A percentile compares a stretch with the other conserved stretches of the same genome.
Evolutionary conservation across 768 basidiomycete species (phyloP).

Genomic region (Agaricus subrufescens): DNA sequence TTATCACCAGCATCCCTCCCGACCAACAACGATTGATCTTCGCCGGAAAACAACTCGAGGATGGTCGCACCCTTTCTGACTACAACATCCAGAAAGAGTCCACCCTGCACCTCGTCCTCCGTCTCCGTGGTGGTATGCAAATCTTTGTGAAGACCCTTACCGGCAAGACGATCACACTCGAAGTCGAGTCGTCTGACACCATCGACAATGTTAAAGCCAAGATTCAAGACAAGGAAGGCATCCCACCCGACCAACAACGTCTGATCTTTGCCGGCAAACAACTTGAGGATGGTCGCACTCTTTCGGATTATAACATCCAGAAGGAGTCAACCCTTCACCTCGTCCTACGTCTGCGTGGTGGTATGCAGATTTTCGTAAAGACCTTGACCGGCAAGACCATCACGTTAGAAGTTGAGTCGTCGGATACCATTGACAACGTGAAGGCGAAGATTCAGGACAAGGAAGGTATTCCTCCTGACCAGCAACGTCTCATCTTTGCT

Average conservation of each 20-base stretch:
- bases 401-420: constrained; percentile 71
- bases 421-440: constrained; percentile 74
- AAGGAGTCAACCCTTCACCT: constrained; percentile 75
- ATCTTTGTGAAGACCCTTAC: constrained; percentile 87
- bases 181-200: constrained; percentile 90
- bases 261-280: constrained; percentile 94
- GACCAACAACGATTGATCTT: constrained; percentile 91
- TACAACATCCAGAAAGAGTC: constrained; percentile 92
- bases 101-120: constrained; percentile 76
- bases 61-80: constrained; percentile 85
- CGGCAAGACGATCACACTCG: constrained; percentile 89
- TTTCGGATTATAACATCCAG: constrained; percentile 81
- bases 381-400: constrained; percentile 74
- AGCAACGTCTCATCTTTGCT: constrained; percentile 76
- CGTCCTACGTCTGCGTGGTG: constrained; percentile 68
- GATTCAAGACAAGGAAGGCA: constrained; percentile 82
- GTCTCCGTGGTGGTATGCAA: constrained; percentile 89
- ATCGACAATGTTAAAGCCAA: constrained; percentile 88
- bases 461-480: constrained; percentile 76
- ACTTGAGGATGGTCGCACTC: constrained; percentile 88
- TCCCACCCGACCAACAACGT: constrained; percentile 84
- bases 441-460: constrained; percentile 79
- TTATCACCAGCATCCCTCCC: constrained; percentile 51
- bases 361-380: constrained; percentile 73
- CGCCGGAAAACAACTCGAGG: constrained; percentile 90